Evolutionary conservation across 208 protist genomes (phyloP).

Genomic region (Phytomonas sp.): DNA sequence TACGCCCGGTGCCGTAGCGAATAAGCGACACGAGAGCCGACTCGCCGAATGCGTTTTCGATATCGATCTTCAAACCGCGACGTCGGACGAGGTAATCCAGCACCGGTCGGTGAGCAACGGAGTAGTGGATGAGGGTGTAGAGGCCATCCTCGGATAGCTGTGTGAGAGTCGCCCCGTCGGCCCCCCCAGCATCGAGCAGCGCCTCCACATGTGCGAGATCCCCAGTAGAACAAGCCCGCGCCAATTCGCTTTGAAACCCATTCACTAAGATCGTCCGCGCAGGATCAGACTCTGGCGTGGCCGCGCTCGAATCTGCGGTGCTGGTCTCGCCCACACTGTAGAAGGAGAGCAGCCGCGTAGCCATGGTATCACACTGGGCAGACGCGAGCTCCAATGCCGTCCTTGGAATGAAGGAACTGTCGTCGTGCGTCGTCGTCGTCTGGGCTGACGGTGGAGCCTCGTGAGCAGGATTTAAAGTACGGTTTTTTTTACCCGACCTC

Average conservation of each 20-base stretch:
- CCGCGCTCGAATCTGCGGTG: neutral
- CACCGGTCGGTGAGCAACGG: slow-evolving; percentile 42
- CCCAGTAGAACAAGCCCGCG: slow-evolving; percentile 48
- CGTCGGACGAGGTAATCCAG: slow-evolving; percentile 23
- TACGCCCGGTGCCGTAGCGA: slow-evolving; percentile 61
- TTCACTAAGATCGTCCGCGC: slow-evolving; percentile 24
- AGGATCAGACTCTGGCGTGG: neutral
- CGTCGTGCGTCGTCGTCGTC: neutral
- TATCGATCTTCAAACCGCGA: slow-evolving; percentile 57
- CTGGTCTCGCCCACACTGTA: slow-evolving; percentile 29
- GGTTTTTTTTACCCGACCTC: neutral
- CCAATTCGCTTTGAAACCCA: slow-evolving; percentile 47
- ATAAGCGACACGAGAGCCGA: slow-evolving; percentile 61
- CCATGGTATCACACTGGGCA: slow-evolving; percentile 24
- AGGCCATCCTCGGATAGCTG: slow-evolving; percentile 55
- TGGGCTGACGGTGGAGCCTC: neutral
- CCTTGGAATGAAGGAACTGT: neutral
- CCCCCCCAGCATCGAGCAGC: slow-evolving; percentile 53
- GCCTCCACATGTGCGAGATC: slow-evolving; percentile 45
- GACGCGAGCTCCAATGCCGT: slow-evolving; percentile 21
- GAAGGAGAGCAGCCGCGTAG: slow-evolving; percentile 45
- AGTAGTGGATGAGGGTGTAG: slow-evolving; percentile 85
- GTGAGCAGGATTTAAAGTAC: neutral
- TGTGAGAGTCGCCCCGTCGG: slow-evolving; percentile 8
- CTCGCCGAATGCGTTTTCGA: slow-evolving; percentile 60